Conservation (phyloP, 345 rosid genomes). For the Cardiospermum halicacabum region DNA sequence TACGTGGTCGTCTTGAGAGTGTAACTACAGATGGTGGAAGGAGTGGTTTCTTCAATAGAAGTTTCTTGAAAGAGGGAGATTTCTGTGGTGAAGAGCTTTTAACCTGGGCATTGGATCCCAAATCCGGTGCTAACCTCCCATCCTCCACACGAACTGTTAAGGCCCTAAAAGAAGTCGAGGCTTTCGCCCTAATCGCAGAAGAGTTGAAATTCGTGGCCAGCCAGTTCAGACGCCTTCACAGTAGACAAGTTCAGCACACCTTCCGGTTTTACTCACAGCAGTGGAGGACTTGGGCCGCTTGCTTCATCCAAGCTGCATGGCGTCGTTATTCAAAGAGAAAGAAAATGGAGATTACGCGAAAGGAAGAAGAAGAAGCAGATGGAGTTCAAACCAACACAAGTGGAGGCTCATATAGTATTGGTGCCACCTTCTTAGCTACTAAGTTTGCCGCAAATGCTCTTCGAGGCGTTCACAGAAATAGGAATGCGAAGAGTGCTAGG, state of each 20-base stretch:
- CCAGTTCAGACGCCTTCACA: constrained; percentile 90
- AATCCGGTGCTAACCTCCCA: constrained; percentile 78
- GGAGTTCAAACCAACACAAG: constrained; percentile 26
- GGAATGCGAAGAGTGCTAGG: constrained; percentile 63
- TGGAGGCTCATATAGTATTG: constrained; percentile 68
- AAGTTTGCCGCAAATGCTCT: constrained; percentile 92
- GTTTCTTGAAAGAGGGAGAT: constrained; percentile 82
- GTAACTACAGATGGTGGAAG: constrained; percentile 95
- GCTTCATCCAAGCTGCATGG: constrained; percentile 97
- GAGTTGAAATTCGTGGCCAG: constrained; percentile 92
- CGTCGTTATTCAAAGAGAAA: constrained; percentile 77
- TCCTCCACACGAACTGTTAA: constrained; percentile 93
- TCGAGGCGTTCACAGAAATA: constrained; percentile 72
- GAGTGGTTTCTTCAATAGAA: constrained; percentile 86
- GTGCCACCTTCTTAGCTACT: constrained; percentile 87
- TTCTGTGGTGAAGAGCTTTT: constrained; percentile 96
- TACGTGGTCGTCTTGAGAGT: constrained; percentile 95
- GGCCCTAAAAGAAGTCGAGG: constrained; percentile 87
- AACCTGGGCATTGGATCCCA: constrained; percentile 98
- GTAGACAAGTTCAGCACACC: constrained; percentile 95
- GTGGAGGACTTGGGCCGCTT: constrained; percentile 99
- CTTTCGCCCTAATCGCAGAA: constrained; percentile 81
- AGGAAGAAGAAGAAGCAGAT: constrained; percentile 59
- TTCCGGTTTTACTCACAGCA: constrained; percentile 96
- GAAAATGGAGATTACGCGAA: constrained; percentile 60